phyloP scores from a whole-genome alignment of 2,329 filamentous ascomycete species.

The Zopfia rhizophila region DNA sequence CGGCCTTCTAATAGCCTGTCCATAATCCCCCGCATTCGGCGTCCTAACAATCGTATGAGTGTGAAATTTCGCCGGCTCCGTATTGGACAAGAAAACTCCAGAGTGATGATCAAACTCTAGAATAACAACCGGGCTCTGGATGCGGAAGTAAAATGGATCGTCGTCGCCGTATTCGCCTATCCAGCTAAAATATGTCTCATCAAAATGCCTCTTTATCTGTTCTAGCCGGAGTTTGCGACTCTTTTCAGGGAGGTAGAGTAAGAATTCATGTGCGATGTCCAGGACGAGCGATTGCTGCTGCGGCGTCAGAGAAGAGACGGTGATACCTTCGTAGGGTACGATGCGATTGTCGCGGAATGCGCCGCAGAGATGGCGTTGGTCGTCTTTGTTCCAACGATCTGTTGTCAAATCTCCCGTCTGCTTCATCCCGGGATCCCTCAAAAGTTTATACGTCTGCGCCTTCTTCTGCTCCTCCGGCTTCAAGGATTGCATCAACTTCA shows the following conservation, averaged over 20 bases:
- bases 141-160: conserved; percentile 80
- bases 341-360: conserved; percentile 82
- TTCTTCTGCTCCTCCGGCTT: conserved; percentile 55
- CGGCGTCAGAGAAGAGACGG: conserved; percentile 60
- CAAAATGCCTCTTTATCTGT: conserved; percentile 65
- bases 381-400: conserved; percentile 81
- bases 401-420: conserved; percentile 55
- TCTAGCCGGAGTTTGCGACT: conserved; percentile 66
- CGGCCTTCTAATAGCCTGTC: conserved; percentile 60
- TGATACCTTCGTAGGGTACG: conserved; percentile 76
- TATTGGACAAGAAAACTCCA: conserved; percentile 79
- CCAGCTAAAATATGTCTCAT: conserved; percentile 84
- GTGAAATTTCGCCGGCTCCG: conserved; percentile 79
- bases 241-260: conserved; percentile 71
- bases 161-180: conserved; percentile 74
- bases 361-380: conserved; percentile 81
- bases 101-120: conserved; percentile 84
- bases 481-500: conserved; percentile 76
- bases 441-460: conserved; percentile 67
- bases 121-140: conserved; percentile 79
- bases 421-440: conserved; percentile 74
- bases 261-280: conserved; percentile 70
- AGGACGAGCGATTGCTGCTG: conserved; percentile 66
- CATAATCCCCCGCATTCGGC: conserved; percentile 82
- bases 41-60: conserved; percentile 78